Percentiles rank a stretch among this genome's conserved stretches.
These are phyloP conservation scores for Pythium phragmiticola DNA, from an alignment of 352 stramenopile species.

Conservation along the genomic window DNA sequence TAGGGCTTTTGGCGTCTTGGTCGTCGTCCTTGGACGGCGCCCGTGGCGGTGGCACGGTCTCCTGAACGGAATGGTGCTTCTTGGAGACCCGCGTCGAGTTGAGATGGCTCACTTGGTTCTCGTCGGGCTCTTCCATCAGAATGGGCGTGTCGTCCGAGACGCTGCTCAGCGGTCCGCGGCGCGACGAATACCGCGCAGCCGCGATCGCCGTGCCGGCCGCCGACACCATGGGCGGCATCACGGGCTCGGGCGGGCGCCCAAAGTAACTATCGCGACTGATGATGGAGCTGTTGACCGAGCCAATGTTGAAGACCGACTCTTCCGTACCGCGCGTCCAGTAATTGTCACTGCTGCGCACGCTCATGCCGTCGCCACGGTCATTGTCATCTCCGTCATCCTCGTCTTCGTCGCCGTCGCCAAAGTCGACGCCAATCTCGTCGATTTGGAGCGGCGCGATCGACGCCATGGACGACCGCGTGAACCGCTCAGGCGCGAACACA, in stretches of 20 bases:
- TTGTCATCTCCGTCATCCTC: constrained; percentile 11
- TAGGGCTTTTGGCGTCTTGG: neutral
- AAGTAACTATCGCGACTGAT: constrained; percentile 27
- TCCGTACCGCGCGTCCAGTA: constrained; percentile 19
- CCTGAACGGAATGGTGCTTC: neutral
- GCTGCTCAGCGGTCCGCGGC: constrained; percentile 7
- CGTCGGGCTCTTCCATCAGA: constrained; percentile 25
- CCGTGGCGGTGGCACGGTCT: too few species aligned
- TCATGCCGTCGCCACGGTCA: neutral
- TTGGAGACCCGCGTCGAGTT: constrained; percentile 4
- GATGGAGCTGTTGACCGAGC: constrained; percentile 22
- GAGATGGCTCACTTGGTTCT: constrained; percentile 25
- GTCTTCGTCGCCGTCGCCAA: neutral
- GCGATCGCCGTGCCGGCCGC: neutral
- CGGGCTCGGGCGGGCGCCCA: constrained; percentile 9
- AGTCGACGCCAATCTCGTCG: constrained; percentile 21
- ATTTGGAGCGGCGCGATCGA: constrained; percentile 22
- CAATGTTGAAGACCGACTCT: constrained; percentile 27
- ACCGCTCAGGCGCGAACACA: constrained; percentile 28
- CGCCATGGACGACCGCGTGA: constrained; percentile 25
- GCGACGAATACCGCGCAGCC: constrained; percentile 8
- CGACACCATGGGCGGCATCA: neutral
- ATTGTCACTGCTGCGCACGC: constrained; percentile 21
- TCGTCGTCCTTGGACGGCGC: too few species aligned
- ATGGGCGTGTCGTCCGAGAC: constrained; percentile 16